Percentiles rank a stretch among this genome's conserved stretches.
These are phyloP conservation scores for Annulohypoxylon truncatum DNA, from an alignment of 2,329 filamentous ascomycete genomes.

Conservation along the genomic window DNA sequence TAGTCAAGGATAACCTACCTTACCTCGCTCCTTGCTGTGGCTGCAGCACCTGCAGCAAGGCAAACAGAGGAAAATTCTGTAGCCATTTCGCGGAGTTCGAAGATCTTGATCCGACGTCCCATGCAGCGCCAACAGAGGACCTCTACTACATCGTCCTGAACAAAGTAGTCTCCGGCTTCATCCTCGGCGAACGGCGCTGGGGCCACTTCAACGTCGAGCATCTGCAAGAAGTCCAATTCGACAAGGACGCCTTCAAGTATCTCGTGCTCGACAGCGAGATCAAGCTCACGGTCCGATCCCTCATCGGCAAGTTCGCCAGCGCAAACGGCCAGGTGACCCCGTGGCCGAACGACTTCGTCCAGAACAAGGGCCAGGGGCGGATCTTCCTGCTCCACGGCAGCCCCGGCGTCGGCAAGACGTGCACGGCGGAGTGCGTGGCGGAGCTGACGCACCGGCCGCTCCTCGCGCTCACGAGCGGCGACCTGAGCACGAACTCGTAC, in stretches of 20 bases:
- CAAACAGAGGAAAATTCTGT: conserved; percentile 38
- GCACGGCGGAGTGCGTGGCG: conserved; percentile 66
- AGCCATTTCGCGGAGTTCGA: conserved; percentile 57
- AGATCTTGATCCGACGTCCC: conserved; percentile 52
- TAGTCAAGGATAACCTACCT: conserved; percentile 54
- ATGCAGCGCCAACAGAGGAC: conserved; percentile 54
- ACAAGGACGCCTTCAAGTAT: conserved; percentile 62
- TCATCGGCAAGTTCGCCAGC: conserved; percentile 61
- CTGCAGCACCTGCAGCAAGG: conserved; percentile 53
- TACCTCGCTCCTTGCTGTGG: conserved; percentile 56
- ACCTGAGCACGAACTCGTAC: conserved; percentile 56
- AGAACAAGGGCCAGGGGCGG: conserved; percentile 62
- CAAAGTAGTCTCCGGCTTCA: conserved; percentile 60
- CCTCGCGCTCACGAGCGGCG: conserved; percentile 62
- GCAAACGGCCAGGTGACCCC: conserved; percentile 55
- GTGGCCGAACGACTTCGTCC: conserved; percentile 61
- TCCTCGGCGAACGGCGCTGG: conserved; percentile 60
- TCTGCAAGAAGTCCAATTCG: conserved; percentile 56
- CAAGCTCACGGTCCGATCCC: conserved; percentile 60
- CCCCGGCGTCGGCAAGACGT: conserved; percentile 68
- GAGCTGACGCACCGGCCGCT: conserved; percentile 64
- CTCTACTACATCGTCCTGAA: conserved; percentile 58
- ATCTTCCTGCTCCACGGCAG: conserved; percentile 65
- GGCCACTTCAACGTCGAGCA: conserved; percentile 56
- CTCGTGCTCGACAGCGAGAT: conserved; percentile 62